phyloP scores from a whole-genome alignment of 805 yeast genomes.

The Lipomyces spencermartinsiae region DNA sequence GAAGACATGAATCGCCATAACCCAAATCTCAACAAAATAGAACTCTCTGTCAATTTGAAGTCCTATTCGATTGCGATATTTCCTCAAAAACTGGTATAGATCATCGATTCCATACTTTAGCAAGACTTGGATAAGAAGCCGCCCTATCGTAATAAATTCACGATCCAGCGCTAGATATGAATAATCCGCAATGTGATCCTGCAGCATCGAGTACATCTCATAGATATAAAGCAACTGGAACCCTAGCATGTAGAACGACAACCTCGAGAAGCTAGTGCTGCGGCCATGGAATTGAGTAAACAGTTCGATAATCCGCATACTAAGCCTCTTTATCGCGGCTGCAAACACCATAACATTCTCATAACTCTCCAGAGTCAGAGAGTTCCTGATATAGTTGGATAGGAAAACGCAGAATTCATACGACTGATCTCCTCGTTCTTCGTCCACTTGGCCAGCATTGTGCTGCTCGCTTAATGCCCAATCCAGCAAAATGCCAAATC shows the following conservation, averaged over 20 bases:
- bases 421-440: constrained; percentile 18
- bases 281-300: constrained; percentile 35
- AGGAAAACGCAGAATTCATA: constrained; percentile 28
- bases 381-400: constrained; percentile 15
- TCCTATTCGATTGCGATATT: constrained; percentile 24
- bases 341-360: constrained; percentile 23
- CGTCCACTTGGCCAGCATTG: constrained; percentile 5
- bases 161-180: constrained; percentile 27
- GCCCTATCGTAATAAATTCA: constrained; percentile 25
- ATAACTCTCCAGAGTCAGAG: constrained; percentile 13
- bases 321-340: constrained; percentile 20
- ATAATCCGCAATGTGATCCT: constrained; percentile 15
- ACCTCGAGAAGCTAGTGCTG: constrained; percentile 15
- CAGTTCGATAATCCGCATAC: constrained; percentile 24
- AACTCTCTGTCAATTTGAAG: constrained; percentile 22
- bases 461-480: constrained; percentile 35
- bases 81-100: constrained; percentile 30
- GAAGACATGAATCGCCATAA: constrained; percentile 29
- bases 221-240: constrained; percentile 33
- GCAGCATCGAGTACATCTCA: constrained; percentile 26
- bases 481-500: constrained; percentile 18
- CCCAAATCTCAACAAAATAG: constrained; percentile 34
- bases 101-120: constrained; percentile 32
- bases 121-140: constrained; percentile 26
- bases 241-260: constrained; percentile 30